A percentile compares a stretch with the other conserved stretches of the same genome.
These are phyloP conservation scores for Mortierella antarctica DNA, from an alignment of 192 early-diverging fungal species.

Conservation along the genomic window DNA sequence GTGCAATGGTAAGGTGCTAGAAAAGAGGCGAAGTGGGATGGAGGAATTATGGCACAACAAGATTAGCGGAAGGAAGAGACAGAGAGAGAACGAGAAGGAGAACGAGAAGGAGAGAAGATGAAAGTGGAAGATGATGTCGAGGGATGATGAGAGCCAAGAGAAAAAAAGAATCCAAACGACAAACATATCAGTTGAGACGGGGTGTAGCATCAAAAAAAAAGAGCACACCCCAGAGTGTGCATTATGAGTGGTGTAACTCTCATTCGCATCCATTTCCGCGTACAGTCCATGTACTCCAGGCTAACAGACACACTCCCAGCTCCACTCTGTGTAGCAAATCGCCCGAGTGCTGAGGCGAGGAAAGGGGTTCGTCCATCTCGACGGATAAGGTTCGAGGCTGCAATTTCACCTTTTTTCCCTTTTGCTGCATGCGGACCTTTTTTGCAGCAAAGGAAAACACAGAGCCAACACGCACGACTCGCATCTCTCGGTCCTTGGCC, in stretches of 20 bases:
- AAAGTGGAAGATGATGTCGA: background rate
- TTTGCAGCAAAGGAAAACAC: too few relatives aligned
- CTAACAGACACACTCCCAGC: too few relatives aligned
- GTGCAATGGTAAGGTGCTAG: background rate
- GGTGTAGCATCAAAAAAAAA: background rate
- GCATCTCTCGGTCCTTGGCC: too few relatives aligned
- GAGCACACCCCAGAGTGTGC: background rate
- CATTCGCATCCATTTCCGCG: too few relatives aligned
- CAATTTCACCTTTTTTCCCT: too few relatives aligned
- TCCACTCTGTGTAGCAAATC: too few relatives aligned
- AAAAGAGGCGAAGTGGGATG: background rate
- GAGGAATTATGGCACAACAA: background rate
- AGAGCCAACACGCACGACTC: too few relatives aligned
- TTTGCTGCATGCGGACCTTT: too few relatives aligned
- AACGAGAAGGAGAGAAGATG: slow-evolving; percentile 5
- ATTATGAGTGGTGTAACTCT: background rate
- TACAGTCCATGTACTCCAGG: too few relatives aligned
- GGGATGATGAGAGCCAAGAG: background rate
- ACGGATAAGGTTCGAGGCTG: too few relatives aligned
- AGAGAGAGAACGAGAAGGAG: background rate
- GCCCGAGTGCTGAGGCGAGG: too few relatives aligned
- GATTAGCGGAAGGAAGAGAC: background rate
- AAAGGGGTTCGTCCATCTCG: too few relatives aligned
- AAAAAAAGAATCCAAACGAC: background rate
- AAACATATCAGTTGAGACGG: background rate